Evolutionary conservation across 768 basidiomycete genomes (phyloP).

Genomic region (Daedalea quercina): DNA sequence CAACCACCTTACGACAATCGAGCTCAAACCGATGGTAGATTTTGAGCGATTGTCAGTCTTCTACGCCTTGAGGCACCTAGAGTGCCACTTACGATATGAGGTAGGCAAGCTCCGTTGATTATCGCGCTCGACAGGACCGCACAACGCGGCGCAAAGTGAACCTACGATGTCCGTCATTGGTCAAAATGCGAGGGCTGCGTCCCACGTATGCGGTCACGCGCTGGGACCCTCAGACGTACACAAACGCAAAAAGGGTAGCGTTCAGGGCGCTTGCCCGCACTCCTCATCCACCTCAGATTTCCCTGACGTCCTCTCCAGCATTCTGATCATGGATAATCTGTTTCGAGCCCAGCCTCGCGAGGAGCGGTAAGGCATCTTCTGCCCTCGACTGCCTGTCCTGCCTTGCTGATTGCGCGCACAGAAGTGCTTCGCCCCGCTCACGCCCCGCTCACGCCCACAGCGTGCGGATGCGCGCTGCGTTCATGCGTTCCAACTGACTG

Average conservation of each 20-base stretch:
- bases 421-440: neutral
- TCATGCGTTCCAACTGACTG: neutral
- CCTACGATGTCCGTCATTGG: neutral
- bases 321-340: neutral
- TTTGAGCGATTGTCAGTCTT: neutral
- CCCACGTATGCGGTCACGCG: neutral
- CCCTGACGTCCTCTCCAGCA: neutral
- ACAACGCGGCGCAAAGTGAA: neutral
- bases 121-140: neutral
- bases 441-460: neutral
- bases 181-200: neutral
- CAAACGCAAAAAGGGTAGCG: neutral
- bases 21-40: neutral
- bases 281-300: neutral
- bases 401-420: neutral
- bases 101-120: neutral
- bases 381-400: neutral
- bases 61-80: neutral
- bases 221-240: slow-evolving; percentile 1
- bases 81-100: neutral
- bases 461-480: neutral
- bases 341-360: neutral
- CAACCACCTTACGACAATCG: too few species aligned
- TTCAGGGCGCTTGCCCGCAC: neutral
- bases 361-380: neutral